Conservation (phyloP, 2,329 filamentous ascomycete genomes). For the Orbilia ellipsospora region DNA sequence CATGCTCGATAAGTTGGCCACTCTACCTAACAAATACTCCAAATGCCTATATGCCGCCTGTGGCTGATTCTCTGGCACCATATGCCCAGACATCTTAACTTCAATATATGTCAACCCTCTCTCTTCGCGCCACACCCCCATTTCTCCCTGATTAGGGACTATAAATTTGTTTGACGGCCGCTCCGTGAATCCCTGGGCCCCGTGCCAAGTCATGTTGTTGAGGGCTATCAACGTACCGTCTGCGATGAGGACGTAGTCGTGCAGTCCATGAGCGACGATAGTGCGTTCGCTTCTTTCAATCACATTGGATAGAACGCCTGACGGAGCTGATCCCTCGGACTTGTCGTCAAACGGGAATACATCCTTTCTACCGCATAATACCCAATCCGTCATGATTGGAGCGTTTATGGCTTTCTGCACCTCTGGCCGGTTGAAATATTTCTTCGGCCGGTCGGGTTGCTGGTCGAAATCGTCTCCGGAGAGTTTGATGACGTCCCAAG, state of each 20-base stretch:
- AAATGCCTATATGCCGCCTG: conserved; percentile 76
- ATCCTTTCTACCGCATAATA: conserved; percentile 66
- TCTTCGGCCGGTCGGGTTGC: conserved; percentile 69
- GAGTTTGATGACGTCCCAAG: conserved; percentile 57
- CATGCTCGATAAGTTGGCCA: conserved; percentile 66
- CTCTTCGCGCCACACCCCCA: conserved; percentile 79
- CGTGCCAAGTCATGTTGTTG: too few species aligned
- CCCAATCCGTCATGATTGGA: conserved; percentile 68
- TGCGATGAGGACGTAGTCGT: conserved; percentile 75
- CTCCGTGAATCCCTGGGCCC: conserved; percentile 73
- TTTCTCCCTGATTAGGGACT: conserved; percentile 73
- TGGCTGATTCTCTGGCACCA: conserved; percentile 75
- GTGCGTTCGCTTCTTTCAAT: conserved; percentile 79
- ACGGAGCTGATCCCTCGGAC: conserved; percentile 67
- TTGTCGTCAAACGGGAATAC: conserved; percentile 68
- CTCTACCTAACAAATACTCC: conserved; percentile 78
- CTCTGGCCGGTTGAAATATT: conserved; percentile 78
- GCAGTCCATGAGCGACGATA: conserved; percentile 76
- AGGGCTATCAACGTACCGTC: conserved; percentile 69
- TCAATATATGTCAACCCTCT: conserved; percentile 78
- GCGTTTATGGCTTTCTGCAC: conserved; percentile 77
- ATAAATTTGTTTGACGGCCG: conserved; percentile 73
- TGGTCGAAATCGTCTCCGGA: conserved; percentile 65
- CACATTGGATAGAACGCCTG: conserved; percentile 73
- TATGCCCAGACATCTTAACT: conserved; percentile 74